Base-by-base conservation (phyloP, 805 yeast genomes). In the Wickerhamiella sorbophila region DNA sequence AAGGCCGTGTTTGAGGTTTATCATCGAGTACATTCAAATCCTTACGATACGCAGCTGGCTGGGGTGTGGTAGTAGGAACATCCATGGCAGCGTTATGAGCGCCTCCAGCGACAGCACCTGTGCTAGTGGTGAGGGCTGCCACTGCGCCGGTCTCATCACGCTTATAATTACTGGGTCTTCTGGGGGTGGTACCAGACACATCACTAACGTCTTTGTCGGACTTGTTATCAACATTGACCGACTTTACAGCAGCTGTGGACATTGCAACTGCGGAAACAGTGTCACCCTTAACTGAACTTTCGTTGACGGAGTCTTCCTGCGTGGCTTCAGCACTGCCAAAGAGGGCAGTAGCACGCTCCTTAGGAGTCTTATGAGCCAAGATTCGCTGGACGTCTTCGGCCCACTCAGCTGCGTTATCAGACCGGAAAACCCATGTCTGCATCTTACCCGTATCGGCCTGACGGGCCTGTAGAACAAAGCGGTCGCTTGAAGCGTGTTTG, bases 341-440 rank as follows among this genome's bases (percentile, higher is more conserved):
- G 12, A 41, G 35, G n/a, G 47, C 43, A 12, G 19, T 35, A 14
- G 43, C 41, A 22, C 58, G 46, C 12, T 40, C 52, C 21, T 69
- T 62, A 2, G 84, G 75, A n/a, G 72, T 71, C 17, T 77, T 65
- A 44, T 80, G 65, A 14, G 69, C 61, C 2, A 91, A 79, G 51
- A 86, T 66, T 37, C 66, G 67, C 56, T 77, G 76, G 50, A 88
- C 67, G 55, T 82, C 94, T 49, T 73, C 73, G 60, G 73, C 83
- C 98, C 98, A 88, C 32, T 67, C 70, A 58, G 33, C 80, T 52
- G 80, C 81, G 38, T 80, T 72, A 54, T 82, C 91, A n/a, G 93
- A 79, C 49, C 94, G 71, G 65, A 88, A 87, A n/a, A 87, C 91
- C 84, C 91, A 85, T 53, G 85, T 86, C 62, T 87, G 96, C 34